Conservation (phyloP, 2,329 filamentous ascomycete species). For the Neofusicoccum kwambonambiense region DNA sequence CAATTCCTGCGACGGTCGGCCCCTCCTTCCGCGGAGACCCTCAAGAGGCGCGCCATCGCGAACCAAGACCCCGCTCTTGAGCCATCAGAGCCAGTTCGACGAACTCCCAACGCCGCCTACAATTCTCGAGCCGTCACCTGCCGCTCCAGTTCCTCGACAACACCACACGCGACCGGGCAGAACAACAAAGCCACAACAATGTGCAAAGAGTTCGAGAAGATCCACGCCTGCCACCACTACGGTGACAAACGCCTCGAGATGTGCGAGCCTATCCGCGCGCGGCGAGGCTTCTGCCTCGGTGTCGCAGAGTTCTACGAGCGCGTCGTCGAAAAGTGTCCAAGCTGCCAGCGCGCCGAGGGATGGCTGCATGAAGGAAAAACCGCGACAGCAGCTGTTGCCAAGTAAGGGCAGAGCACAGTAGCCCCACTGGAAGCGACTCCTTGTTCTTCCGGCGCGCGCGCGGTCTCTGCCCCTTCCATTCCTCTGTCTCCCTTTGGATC, state of each 20-base stretch:
- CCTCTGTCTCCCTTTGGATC: neutral
- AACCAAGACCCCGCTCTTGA: neutral
- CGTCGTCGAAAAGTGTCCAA: constrained; percentile 12
- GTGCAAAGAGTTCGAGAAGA: constrained; percentile 14
- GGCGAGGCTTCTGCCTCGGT: constrained; percentile 13
- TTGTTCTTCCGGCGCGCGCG: no score
- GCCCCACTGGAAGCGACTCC: no score
- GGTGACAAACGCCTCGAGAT: constrained; percentile 8
- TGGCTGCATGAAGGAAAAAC: neutral
- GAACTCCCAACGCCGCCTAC: neutral
- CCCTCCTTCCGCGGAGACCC: neutral
- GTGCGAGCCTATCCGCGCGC: constrained; percentile 14
- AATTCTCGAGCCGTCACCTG: neutral
- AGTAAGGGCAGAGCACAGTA: neutral
- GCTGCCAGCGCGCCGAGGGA: constrained; percentile 8
- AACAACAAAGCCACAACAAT: neutral
- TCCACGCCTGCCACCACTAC: constrained; percentile 14
- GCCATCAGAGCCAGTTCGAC: neutral
- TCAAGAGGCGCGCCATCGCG: neutral
- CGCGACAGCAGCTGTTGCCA: neutral
- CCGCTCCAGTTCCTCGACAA: no score
- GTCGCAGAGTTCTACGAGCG: constrained; percentile 8
- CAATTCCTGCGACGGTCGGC: neutral
- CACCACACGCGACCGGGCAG: neutral
- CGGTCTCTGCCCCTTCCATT: neutral